A percentile compares a stretch with the other conserved stretches of the same genome.
These are phyloP conservation scores for Microthyrium microscopicum DNA, from an alignment of 2,329 filamentous ascomycete species.

Conservation along the genomic window DNA sequence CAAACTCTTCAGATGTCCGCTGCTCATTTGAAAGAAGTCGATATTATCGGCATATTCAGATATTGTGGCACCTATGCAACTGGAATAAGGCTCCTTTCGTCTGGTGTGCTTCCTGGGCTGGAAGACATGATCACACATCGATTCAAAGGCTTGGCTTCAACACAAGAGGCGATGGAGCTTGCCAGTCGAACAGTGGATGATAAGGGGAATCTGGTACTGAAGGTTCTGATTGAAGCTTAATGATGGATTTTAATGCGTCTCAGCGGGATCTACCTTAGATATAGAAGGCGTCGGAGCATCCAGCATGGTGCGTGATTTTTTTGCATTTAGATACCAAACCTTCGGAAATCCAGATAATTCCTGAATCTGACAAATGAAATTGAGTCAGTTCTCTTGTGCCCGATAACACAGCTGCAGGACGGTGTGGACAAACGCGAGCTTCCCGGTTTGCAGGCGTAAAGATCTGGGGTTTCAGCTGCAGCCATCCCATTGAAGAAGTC, in stretches of 20 bases:
- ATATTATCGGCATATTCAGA: slow-evolving; percentile 40
- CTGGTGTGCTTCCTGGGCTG: slow-evolving; percentile 31
- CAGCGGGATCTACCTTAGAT: not conserved
- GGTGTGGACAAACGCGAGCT: too few relatives aligned
- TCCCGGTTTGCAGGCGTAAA: too few relatives aligned
- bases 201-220: slow-evolving; percentile 34
- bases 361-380: too few relatives aligned
- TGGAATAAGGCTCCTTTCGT: slow-evolving; percentile 35
- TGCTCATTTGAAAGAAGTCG: slow-evolving; percentile 38
- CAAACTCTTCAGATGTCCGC: slow-evolving; percentile 37
- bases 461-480: too few relatives aligned
- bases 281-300: slow-evolving; percentile 1
- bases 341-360: too few relatives aligned
- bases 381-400: too few relatives aligned
- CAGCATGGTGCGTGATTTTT: too few relatives aligned
- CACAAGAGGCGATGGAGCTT: slow-evolving; percentile 33
- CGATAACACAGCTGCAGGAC: too few relatives aligned
- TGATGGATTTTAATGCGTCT: too few relatives aligned
- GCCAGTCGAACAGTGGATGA: slow-evolving; percentile 35
- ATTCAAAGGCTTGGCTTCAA: slow-evolving; percentile 27
- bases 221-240: slow-evolving; percentile 27
- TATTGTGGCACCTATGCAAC: slow-evolving; percentile 38
- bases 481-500: too few relatives aligned
- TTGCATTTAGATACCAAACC: too few relatives aligned
- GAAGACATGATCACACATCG: slow-evolving; percentile 38